These are phyloP conservation scores for Biscogniauxia marginata DNA, from an alignment of 2,329 filamentous ascomycete genomes.

Conservation along the genomic window DNA sequence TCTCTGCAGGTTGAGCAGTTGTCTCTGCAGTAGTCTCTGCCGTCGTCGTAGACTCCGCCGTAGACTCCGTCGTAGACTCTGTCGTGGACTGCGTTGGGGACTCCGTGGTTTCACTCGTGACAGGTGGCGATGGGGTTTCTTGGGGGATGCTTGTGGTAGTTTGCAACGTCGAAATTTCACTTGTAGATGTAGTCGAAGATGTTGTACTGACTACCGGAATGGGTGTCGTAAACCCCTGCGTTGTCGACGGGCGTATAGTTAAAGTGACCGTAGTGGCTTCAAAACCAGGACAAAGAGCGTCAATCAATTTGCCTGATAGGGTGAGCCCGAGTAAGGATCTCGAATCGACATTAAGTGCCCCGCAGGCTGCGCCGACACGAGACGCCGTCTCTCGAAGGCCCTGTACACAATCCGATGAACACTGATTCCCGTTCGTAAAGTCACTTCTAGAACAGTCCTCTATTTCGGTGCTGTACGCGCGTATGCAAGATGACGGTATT, in stretches of 20 bases:
- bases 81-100: slow-evolving; percentile 1
- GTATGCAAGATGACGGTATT: slow-evolving; percentile 26
- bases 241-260: slow-evolving; percentile 20
- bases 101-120: not conserved
- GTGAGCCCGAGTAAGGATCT: slow-evolving; percentile 26
- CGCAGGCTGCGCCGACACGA: slow-evolving; percentile 20
- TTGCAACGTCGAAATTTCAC: not conserved
- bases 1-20: not conserved
- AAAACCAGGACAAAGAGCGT: slow-evolving; percentile 24
- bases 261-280: slow-evolving; percentile 22
- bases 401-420: slow-evolving; percentile 25
- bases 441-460: slow-evolving; percentile 23
- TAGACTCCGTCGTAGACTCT: too few relatives aligned
- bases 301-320: slow-evolving; percentile 23
- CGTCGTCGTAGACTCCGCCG: not conserved
- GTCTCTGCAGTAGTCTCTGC: slow-evolving; percentile 4
- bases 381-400: slow-evolving; percentile 21
- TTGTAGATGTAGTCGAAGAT: not conserved
- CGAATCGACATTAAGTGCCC: slow-evolving; percentile 18
- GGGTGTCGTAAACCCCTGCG: not conserved
- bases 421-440: slow-evolving; percentile 24
- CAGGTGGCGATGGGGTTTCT: not conserved
- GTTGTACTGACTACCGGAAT: not conserved
- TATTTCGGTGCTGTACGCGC: slow-evolving; percentile 26
- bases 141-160: not conserved